These are phyloP conservation scores for Salix udensis DNA, from an alignment of 345 rosid species.

Conservation along the genomic window DNA sequence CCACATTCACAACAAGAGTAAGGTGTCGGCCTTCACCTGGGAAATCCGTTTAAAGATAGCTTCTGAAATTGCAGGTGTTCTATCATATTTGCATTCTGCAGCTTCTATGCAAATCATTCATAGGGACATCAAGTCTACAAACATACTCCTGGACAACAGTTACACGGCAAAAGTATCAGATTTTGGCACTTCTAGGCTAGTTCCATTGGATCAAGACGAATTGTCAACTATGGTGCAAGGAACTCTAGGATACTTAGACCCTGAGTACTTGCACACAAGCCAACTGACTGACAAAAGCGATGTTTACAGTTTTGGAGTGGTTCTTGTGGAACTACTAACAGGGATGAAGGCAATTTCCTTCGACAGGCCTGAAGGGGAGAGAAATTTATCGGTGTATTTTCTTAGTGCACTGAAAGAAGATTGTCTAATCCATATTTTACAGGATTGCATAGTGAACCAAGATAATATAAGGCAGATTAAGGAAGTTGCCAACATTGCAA, in stretches of 20 bases:
- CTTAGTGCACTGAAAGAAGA: not conserved
- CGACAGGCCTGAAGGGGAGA: not conserved
- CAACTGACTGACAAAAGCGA: not conserved
- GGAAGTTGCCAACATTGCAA: slow-evolving; percentile 1
- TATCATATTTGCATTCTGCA: not conserved
- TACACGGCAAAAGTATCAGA: not conserved
- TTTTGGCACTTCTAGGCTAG: not conserved
- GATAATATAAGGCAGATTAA: not conserved
- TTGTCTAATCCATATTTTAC: not conserved
- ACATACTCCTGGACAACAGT: not conserved
- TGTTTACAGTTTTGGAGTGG: not conserved
- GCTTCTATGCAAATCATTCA: not conserved
- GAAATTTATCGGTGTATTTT: not conserved
- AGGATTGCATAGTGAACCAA: not conserved
- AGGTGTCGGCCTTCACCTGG: not conserved
- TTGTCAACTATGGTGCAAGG: not conserved
- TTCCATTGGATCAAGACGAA: not conserved
- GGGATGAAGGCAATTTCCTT: not conserved
- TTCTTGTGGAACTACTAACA: too few species aligned
- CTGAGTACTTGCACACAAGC: not conserved
- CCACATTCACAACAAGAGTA: not conserved
- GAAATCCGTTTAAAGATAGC: not conserved
- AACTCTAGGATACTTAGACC: not conserved
- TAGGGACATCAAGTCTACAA: not conserved
- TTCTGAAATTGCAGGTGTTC: not conserved